A percentile compares a stretch with the other conserved stretches of the same genome.
Evolutionary conservation across 345 rosid species (phyloP).

Genomic region (Salix arbutifolia): DNA sequence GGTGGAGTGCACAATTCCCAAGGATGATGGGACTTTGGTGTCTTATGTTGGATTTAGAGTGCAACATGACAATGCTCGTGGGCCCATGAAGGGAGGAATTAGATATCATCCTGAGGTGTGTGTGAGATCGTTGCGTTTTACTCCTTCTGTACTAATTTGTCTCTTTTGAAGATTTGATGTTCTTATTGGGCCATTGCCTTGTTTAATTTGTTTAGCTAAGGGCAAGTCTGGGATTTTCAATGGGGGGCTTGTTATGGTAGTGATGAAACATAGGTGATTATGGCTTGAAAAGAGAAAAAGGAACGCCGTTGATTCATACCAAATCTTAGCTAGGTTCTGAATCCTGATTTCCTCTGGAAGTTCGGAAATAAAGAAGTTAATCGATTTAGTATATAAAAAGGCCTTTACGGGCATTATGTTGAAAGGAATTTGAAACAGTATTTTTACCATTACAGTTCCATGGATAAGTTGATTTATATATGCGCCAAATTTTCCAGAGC

Average conservation of each 20-base stretch:
- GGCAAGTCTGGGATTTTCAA: neutral
- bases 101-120: slow-evolving; percentile 96
- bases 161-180: neutral
- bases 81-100: slow-evolving; percentile 99
- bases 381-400: neutral
- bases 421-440: neutral
- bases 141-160: neutral
- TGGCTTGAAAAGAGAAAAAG: neutral
- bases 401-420: too few relatives aligned
- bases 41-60: slow-evolving; percentile 92
- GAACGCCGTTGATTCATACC: neutral
- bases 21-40: slow-evolving; percentile 84
- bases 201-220: neutral
- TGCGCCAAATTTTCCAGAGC: neutral
- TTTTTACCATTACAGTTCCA: neutral
- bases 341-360: neutral
- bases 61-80: slow-evolving; percentile 97
- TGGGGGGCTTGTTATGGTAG: neutral
- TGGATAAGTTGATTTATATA: neutral
- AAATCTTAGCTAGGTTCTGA: neutral
- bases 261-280: neutral
- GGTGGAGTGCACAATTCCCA: slow-evolving; percentile 98
- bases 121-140: neutral
- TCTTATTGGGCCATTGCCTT: neutral
- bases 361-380: neutral